Conservation (phyloP, 2,329 filamentous ascomycete species). For the Exophiala viscosa region DNA sequence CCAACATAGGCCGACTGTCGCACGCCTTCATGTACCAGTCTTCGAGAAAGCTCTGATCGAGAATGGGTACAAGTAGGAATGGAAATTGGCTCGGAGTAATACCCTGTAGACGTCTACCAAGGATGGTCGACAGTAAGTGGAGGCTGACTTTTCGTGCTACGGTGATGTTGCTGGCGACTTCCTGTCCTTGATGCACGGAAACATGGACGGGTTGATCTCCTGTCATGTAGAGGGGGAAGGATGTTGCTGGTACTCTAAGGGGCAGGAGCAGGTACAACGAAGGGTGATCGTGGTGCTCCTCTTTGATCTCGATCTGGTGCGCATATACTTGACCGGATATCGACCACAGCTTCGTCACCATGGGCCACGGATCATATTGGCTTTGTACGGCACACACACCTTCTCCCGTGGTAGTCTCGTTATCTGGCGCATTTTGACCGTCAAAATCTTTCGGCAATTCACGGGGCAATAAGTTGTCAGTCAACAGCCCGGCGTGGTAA, state of each 20-base stretch:
- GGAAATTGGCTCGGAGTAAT: conserved; percentile 14
- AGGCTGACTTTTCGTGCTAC: conserved; percentile 11
- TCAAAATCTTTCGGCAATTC: conserved; percentile 14
- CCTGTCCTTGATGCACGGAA: conserved; percentile 1
- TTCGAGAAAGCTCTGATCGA: conserved; percentile 2
- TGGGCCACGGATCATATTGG: conserved; percentile 38
- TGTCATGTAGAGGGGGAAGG: conserved; percentile 12
- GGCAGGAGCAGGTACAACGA: conserved; percentile 20
- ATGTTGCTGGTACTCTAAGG: conserved; percentile 2
- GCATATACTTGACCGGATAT: conserved; percentile 4
- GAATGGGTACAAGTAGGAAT: conserved; percentile 19
- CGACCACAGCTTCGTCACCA: conserved; percentile 28
- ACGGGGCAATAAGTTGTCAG: conserved; percentile 69
- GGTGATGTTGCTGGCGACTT: neutral
- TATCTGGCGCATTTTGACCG: conserved; percentile 31
- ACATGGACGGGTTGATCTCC: neutral
- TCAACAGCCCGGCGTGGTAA: conserved; percentile 67
- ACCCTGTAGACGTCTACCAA: conserved; percentile 10
- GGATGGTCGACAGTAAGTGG: conserved; percentile 6
- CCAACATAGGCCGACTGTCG: neutral
- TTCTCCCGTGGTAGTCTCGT: conserved; percentile 11
- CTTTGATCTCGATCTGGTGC: conserved; percentile 15
- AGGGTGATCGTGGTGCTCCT: conserved; percentile 2
- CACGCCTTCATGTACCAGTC: conserved; percentile 12
- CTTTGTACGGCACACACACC: conserved; percentile 29